Conservation (phyloP, 495 filamentous ascomycete genomes). For the Penicillium macrosclerotiorum region DNA sequence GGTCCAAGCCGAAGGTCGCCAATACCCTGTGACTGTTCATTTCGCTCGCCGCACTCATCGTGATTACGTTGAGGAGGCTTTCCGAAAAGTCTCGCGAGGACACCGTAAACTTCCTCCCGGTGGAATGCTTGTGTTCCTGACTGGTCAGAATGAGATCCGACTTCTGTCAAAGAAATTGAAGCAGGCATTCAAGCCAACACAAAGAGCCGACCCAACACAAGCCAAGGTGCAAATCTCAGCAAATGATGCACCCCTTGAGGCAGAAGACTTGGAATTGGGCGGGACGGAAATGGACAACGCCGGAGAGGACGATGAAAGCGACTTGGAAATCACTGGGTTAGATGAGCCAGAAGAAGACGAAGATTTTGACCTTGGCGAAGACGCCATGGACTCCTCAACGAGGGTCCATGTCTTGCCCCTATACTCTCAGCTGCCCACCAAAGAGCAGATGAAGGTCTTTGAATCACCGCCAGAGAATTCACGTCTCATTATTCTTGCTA, state of each 20-base stretch:
- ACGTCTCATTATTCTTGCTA: slow-evolving; percentile 86
- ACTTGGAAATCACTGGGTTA: slow-evolving; percentile 47
- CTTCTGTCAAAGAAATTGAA: slow-evolving; percentile 74
- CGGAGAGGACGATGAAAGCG: slow-evolving; percentile 40
- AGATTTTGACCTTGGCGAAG: slow-evolving; percentile 59
- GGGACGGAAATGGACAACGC: slow-evolving; percentile 46
- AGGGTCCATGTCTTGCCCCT: slow-evolving; percentile 84
- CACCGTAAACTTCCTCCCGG: slow-evolving; percentile 90
- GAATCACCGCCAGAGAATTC: slow-evolving; percentile 80
- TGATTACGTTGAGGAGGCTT: slow-evolving; percentile 88
- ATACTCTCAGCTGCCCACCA: slow-evolving; percentile 91
- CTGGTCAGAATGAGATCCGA: slow-evolving; percentile 87
- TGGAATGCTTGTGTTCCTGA: slow-evolving; percentile 92
- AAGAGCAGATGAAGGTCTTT: slow-evolving; percentile 92
- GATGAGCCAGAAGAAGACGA: slow-evolving; percentile 56
- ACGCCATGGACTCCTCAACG: slow-evolving; percentile 62
- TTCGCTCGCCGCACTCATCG: slow-evolving; percentile 79
- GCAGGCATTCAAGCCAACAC: slow-evolving; percentile 62
- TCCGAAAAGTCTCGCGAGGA: slow-evolving; percentile 81
- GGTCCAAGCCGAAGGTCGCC: slow-evolving; percentile 88
- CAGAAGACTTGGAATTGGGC: slow-evolving; percentile 85
- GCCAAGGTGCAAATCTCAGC: slow-evolving; percentile 71
- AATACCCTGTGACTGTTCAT: slow-evolving; percentile 86
- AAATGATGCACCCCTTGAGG: slow-evolving; percentile 75
- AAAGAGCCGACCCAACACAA: slow-evolving; percentile 49